A percentile compares a stretch with the other conserved stretches of the same genome.
phyloP scores from a whole-genome alignment of 768 basidiomycete genomes.

The Collybia nuda region DNA sequence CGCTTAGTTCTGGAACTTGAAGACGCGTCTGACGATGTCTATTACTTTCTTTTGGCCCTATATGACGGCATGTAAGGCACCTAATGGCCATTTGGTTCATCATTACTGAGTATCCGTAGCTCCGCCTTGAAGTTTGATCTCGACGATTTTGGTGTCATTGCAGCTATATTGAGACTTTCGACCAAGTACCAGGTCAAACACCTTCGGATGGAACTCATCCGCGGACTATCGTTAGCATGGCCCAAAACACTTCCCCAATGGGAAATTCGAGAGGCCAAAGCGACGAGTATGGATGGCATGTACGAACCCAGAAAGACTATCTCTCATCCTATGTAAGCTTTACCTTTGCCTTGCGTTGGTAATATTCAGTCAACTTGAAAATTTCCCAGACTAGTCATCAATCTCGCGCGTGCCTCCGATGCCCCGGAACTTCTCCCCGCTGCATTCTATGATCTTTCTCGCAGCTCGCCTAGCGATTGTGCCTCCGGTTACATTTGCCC shows the following conservation, averaged over 20 bases:
- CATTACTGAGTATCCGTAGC: conserved; percentile 25
- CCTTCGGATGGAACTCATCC: conserved; percentile 57
- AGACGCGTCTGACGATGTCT: conserved; percentile 57
- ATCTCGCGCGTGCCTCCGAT: conserved; percentile 57
- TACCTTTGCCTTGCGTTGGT: conserved; percentile 2
- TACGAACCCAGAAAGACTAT: conserved; percentile 56
- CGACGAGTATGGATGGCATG: conserved; percentile 45
- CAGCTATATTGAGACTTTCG: conserved; percentile 59
- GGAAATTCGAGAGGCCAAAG: conserved; percentile 65
- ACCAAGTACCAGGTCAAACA: conserved; percentile 63
- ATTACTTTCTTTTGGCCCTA: conserved; percentile 57
- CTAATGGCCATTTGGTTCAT: background rate
- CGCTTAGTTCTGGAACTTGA: conserved; percentile 53
- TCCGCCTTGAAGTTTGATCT: conserved; percentile 46
- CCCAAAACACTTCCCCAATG: conserved; percentile 61
- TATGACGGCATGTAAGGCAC: conserved; percentile 70
- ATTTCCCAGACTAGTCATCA: conserved; percentile 56
- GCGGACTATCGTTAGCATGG: conserved; percentile 53
- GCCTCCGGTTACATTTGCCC: conserved; percentile 48
- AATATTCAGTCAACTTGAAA: conserved; percentile 1
- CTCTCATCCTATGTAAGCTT: conserved; percentile 69
- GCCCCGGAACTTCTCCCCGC: conserved; percentile 64
- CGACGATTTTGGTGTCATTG: conserved; percentile 51
- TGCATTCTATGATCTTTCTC: conserved; percentile 80
- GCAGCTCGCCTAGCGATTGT: conserved; percentile 61